These are phyloP conservation scores for Nitzschia putrida DNA, from an alignment of 108 stramenopile species.

Conservation along the genomic window DNA sequence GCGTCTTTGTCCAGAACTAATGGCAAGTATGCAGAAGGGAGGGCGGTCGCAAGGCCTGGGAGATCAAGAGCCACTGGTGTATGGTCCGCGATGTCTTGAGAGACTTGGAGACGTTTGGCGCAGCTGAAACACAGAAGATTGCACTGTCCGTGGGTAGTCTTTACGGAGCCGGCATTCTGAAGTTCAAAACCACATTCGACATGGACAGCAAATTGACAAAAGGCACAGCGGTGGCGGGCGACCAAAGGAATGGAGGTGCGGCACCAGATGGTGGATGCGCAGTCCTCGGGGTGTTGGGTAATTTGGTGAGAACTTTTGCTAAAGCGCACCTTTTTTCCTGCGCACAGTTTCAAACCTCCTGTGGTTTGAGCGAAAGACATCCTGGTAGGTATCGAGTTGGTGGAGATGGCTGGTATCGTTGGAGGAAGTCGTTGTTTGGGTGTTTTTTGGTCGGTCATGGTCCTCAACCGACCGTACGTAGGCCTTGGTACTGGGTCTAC, in stretches of 20 bases:
- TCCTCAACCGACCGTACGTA: not conserved
- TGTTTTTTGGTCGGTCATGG: not conserved
- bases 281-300: not conserved
- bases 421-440: not conserved
- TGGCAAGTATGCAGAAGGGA: not conserved
- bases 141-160: not conserved
- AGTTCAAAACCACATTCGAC: not conserved
- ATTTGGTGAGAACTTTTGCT: not conserved
- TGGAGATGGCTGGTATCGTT: not conserved
- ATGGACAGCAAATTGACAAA: not conserved
- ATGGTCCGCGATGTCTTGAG: not conserved
- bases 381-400: not conserved
- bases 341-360: not conserved
- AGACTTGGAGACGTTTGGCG: not conserved
- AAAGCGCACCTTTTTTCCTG: not conserved
- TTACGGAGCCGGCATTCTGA: not conserved
- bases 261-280: not conserved
- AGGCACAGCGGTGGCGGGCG: not conserved
- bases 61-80: not conserved
- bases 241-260: not conserved
- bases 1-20: not conserved
- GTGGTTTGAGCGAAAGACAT: not conserved
- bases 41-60: not conserved
- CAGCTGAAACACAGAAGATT: not conserved
- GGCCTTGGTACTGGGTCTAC: not conserved